Percentiles rank a stretch among this genome's conserved stretches.
These are phyloP conservation scores for Penicillium roqueforti DNA, from an alignment of 495 filamentous ascomycete genomes.

Conservation along the genomic window DNA sequence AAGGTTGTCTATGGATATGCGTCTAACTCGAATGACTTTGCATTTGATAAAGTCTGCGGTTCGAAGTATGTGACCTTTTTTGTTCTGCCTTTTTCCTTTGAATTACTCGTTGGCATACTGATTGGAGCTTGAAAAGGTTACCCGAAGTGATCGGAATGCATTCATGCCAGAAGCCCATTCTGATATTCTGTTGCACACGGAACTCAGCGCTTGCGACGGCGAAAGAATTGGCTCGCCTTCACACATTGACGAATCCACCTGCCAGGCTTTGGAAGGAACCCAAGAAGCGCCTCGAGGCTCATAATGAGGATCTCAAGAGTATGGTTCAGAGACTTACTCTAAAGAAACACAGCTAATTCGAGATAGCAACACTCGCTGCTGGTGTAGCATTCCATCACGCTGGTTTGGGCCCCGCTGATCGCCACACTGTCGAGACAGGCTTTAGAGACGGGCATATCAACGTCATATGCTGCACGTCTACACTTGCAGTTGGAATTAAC, in stretches of 20 bases:
- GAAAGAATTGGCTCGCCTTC: constrained; percentile 63
- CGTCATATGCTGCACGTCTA: constrained; percentile 94
- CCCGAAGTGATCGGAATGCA: constrained; percentile 71
- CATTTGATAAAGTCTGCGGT: constrained; percentile 76
- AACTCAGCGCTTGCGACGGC: constrained; percentile 75
- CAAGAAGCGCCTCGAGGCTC: constrained; percentile 48
- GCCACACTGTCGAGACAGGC: constrained; percentile 63
- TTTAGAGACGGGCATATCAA: constrained; percentile 74
- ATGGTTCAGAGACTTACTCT: background rate
- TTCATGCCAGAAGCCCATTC: constrained; percentile 76
- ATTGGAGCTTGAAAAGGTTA: constrained; percentile 44
- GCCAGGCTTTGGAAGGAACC: constrained; percentile 69
- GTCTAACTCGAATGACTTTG: constrained; percentile 70
- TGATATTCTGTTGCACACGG: constrained; percentile 88
- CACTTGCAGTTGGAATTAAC: constrained; percentile 89
- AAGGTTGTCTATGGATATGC: constrained; percentile 81
- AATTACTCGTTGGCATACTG: background rate
- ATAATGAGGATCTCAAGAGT: constrained; percentile 60
- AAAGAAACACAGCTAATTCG: background rate
- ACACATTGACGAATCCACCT: constrained; percentile 50
- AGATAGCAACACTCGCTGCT: constrained; percentile 51
- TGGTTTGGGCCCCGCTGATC: constrained; percentile 69
- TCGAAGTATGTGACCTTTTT: constrained; percentile 50
- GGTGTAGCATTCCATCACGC: constrained; percentile 95
- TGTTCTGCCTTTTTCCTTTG: background rate